Conservation (phyloP, 768 basidiomycete species). For the Serendipita sp. region DNA sequence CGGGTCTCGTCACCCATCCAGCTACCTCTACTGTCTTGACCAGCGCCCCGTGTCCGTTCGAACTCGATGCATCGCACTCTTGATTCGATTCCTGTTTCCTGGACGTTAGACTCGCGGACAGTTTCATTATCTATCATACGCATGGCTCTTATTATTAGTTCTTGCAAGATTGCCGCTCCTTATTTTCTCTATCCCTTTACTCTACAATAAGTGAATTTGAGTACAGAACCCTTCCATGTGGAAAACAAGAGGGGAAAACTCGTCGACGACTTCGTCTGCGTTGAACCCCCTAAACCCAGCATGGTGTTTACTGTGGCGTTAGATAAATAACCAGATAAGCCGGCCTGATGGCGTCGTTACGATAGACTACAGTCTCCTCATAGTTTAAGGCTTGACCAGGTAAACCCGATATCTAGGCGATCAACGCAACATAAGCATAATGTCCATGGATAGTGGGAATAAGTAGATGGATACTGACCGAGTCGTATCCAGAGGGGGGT, state of each 20-base stretch:
- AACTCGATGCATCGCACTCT: slow-evolving; percentile 27
- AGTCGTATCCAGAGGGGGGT: slow-evolving; percentile 44
- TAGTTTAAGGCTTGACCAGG: slow-evolving; percentile 54
- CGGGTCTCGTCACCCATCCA: slow-evolving; percentile 43
- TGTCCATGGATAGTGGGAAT: background rate
- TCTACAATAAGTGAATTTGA: too few relatives aligned
- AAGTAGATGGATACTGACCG: slow-evolving; percentile 23
- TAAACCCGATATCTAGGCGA: slow-evolving; percentile 36
- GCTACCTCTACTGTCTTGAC: slow-evolving; percentile 39
- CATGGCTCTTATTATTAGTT: background rate
- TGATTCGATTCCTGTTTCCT: background rate
- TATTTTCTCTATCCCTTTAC: background rate
- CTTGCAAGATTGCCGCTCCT: background rate
- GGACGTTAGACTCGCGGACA: background rate
- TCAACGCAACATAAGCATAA: background rate
- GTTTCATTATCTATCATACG: background rate
- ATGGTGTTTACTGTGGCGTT: background rate
- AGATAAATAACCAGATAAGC: slow-evolving; percentile 49
- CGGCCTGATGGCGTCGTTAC: slow-evolving; percentile 50
- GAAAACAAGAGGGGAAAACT: too few relatives aligned
- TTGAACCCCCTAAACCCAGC: too few relatives aligned
- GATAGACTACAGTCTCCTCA: slow-evolving; percentile 52
- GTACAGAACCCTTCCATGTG: too few relatives aligned
- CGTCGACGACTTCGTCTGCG: too few relatives aligned
- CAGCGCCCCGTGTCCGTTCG: slow-evolving; percentile 52